A percentile compares a stretch with the other conserved stretches of the same genome.
Evolutionary conservation across 202 grass and related monocot species (phyloP).

Genomic region (Elaeis oleifera): DNA sequence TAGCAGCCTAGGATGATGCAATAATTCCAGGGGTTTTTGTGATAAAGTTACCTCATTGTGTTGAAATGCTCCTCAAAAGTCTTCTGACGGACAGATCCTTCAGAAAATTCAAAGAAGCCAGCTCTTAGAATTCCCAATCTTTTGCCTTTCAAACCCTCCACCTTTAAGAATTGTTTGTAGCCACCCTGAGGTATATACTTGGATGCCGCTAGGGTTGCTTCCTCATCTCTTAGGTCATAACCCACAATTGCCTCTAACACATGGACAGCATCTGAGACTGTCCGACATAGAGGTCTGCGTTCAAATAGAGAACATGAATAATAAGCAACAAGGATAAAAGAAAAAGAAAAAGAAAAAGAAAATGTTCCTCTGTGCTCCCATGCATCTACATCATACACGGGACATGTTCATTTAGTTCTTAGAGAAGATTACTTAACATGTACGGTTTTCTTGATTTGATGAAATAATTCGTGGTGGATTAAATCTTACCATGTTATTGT

Average conservation of each 20-base stretch:
- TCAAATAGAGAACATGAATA: background rate
- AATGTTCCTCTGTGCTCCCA: no score
- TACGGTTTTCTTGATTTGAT: no score
- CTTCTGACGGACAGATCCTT: conserved; percentile 38
- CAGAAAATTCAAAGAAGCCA: conserved; percentile 42
- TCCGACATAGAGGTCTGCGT: conserved; percentile 49
- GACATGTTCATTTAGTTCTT: no score
- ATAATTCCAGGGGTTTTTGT: no score
- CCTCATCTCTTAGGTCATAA: conserved; percentile 29
- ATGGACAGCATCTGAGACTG: conserved; percentile 64
- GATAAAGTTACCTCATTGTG: conserved; percentile 34
- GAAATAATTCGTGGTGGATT: no score
- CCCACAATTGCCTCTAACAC: conserved; percentile 59
- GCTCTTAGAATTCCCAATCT: conserved; percentile 58
- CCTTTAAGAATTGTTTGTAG: conserved; percentile 51
- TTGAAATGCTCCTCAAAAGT: conserved; percentile 53
- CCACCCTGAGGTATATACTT: conserved; percentile 56
- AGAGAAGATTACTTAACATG: no score
- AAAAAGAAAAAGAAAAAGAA: no score
- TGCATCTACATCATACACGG: no score
- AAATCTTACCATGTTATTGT: no score
- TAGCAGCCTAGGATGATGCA: no score
- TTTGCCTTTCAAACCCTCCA: conserved; percentile 50
- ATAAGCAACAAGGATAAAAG: no score
- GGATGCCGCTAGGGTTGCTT: conserved; percentile 23